Percentiles rank a stretch among this genome's conserved stretches.
Evolutionary conservation across 305 asterid genomes (phyloP).

Genomic region (Fraxinus xanthoxyloides): DNA sequence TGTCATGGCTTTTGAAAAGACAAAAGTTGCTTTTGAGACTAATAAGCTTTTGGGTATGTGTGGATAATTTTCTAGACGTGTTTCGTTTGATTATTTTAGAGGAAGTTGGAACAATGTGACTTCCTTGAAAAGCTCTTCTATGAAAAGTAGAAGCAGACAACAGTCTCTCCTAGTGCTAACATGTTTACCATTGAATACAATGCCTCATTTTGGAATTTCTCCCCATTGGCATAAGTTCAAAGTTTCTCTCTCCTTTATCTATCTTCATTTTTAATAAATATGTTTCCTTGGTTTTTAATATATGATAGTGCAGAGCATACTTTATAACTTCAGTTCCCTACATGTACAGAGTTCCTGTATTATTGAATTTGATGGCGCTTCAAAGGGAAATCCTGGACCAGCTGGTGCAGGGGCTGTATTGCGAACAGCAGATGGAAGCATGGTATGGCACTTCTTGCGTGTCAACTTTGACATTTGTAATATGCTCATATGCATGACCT

Average conservation of each 20-base stretch:
- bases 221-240: constrained; percentile 2
- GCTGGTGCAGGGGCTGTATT: constrained; percentile 69
- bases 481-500: not conserved
- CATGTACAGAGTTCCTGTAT: constrained; percentile 43
- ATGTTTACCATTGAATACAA: not conserved
- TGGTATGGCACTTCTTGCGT: constrained; percentile 28
- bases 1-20: not conserved
- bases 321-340: constrained; percentile 27
- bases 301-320: not conserved
- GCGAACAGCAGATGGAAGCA: constrained; percentile 58
- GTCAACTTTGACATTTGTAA: not conserved
- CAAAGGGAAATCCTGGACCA: constrained; percentile 66
- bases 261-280: not conserved
- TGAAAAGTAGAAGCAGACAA: not conserved
- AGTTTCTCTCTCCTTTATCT: not conserved
- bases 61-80: not conserved
- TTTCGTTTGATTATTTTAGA: no score
- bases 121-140: not conserved
- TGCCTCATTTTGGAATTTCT: not conserved
- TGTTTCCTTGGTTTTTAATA: constrained; percentile 12
- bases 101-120: not conserved
- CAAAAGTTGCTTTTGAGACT: not conserved
- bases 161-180: not conserved
- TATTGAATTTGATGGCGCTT: constrained; percentile 63
- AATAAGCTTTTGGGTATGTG: not conserved